Base-by-base conservation (phyloP, 345 rosid species). In the Excoecaria agallocha region DNA sequence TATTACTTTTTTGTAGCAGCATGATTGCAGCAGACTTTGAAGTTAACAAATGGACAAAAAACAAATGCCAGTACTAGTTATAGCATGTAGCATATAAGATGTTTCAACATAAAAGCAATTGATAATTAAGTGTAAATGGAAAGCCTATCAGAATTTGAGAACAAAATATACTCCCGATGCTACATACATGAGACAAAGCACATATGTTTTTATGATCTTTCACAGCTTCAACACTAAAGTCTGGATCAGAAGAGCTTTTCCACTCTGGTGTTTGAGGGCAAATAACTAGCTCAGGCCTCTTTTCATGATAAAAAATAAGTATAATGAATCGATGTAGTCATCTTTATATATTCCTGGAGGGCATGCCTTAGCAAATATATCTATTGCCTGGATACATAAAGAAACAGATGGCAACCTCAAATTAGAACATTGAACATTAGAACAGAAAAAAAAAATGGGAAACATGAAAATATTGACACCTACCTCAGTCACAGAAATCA, bases 281-380 rank as follows among this genome's bases (percentile, higher is more conserved):
- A 69, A 75, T 49, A 57, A 87, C 80, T 65, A 59, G 77, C 25
- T 87, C 93, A 65, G 97, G 95, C 84, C 82, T 92, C 73, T 79
- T 88, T 79, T 94, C 98, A 59, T 94, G 97, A 87, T 94, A 94
- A 84, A n/a, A n/a, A 85, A 90, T 11, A 81, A 61, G 68, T 90
- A 92, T 43, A 94, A 77, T 39, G 95, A 94, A 75, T 90, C 92
- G 64, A 94, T 87, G 70, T 94, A 94, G 35, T 92, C 95, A 0
- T 89, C 86, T 81, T 94, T 94, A 79, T 94, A 94, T 52, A 94
- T 92, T 75, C 98, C 98, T 38, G 98, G 98, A 72, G 96, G 95
- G 4, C 97, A 97, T 57, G 93, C 93, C n/a, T 83, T 88, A 5
- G 94, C 63, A 86, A 94, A 94, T 46, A 70, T 73, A 74, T 88